Evolutionary conservation across 108 stramenopile species (phyloP), one percentile per base, ranked within the genome.

Genomic region (Nitzschia putrida): DNA sequence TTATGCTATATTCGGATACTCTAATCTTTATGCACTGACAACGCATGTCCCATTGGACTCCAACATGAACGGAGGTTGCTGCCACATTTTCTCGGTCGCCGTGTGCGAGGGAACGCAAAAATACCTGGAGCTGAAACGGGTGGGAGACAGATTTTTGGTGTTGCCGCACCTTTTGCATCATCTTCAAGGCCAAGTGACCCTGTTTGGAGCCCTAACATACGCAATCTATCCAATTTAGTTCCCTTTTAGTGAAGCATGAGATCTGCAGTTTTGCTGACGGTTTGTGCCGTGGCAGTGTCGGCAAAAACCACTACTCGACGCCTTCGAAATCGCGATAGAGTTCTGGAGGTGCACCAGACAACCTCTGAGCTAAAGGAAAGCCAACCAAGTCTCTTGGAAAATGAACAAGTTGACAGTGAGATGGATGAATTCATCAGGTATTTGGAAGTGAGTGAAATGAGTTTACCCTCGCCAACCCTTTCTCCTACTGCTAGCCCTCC

Each of bases 91-190:
- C 47, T 49, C 18, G 14, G n/a, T 49, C 47, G 4, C 18, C 47
- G n/a, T 18, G 18, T 49, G 47, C 47, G 47, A 49, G 47, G 47
- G 47, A 49, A 49, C 29, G 47, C 47, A 49, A 49, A 49, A 49
- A 49, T 18, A 49, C 4, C n/a, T 49, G 47, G 29, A 34, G 29
- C 47, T 18, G 6, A 49, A 49, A 18, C 47, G 47, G 4, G 47
- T 49, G 47, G 47, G 47, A 49, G 47, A 49, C n/a, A 16, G 47
- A 49, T 18, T 18, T 18, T 49, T 49, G 14, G 47, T 34, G 29
- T 34, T 34, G 29, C 29, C 29, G 29, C 29, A 34, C 29, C 29
- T 34, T 34, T 1, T 34, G 29, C 29, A 34, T 34, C 29, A 34
- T 34, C 29, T 1, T 34, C 29, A 34, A 34, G 29, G 29, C 29